These are phyloP conservation scores for Acer campestre DNA, from an alignment of 345 rosid species.

Conservation along the genomic window DNA sequence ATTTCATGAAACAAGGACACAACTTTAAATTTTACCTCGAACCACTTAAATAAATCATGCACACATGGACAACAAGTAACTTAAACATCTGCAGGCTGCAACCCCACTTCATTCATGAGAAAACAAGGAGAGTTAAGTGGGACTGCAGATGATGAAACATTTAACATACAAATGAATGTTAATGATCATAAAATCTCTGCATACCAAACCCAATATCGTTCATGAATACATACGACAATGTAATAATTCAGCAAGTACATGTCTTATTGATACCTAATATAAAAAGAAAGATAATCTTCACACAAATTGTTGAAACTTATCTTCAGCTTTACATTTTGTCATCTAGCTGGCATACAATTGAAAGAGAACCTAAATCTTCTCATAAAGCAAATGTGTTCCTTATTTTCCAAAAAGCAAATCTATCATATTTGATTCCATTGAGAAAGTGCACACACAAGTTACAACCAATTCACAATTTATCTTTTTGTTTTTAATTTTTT, in stretches of 20 bases:
- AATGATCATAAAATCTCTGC: background rate
- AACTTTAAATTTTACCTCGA: too few species aligned
- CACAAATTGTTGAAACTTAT: background rate
- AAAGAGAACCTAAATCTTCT: conserved; percentile 1
- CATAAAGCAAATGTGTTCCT: background rate
- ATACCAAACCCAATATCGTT: background rate
- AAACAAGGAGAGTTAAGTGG: background rate
- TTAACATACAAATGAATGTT: background rate
- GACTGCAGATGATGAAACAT: background rate
- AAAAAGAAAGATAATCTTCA: background rate
- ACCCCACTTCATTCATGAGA: background rate
- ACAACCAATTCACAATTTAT: background rate
- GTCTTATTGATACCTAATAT: background rate
- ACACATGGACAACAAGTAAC: too few species aligned
- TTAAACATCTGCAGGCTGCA: too few species aligned
- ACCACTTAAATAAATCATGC: too few species aligned
- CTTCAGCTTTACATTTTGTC: conserved; percentile 1
- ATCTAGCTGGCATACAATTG: background rate
- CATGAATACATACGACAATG: background rate
- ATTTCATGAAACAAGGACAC: too few species aligned
- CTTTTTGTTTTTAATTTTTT: background rate
- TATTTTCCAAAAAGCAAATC: background rate
- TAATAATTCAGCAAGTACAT: background rate
- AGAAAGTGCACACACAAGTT: too few species aligned
- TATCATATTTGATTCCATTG: background rate